Percentiles rank a stretch among this genome's conserved stretches.
Evolutionary conservation across 805 yeast genomes (phyloP).

Genomic region (Saturnispora gosingensis): DNA sequence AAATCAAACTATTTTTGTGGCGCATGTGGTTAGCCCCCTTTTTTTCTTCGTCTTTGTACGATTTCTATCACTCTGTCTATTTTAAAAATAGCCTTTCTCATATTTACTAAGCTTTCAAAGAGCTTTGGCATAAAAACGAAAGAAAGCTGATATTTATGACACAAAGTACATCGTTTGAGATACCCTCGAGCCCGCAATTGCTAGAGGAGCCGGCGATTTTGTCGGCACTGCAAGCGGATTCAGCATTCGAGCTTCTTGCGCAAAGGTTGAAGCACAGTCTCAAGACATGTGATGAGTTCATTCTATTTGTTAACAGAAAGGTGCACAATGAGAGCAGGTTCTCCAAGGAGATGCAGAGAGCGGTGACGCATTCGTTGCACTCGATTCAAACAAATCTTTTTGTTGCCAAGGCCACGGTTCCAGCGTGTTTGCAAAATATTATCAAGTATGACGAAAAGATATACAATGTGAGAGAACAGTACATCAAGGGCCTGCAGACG

Average conservation of each 20-base stretch:
- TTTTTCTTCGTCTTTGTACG: neutral
- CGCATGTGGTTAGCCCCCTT: neutral
- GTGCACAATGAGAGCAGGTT: slow-evolving; percentile 74
- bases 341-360: slow-evolving; percentile 62
- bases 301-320: slow-evolving; percentile 68
- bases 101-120: too few relatives aligned
- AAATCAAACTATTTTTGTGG: neutral
- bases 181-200: slow-evolving; percentile 5
- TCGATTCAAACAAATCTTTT: slow-evolving; percentile 34
- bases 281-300: slow-evolving; percentile 75
- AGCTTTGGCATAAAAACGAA: too few relatives aligned
- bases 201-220: slow-evolving; percentile 5
- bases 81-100: neutral
- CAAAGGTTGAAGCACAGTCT: slow-evolving; percentile 70
- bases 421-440: slow-evolving; percentile 54
- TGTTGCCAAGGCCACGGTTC: slow-evolving; percentile 39
- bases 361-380: slow-evolving; percentile 38
- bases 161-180: slow-evolving; percentile 2
- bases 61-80: too few relatives aligned
- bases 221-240: slow-evolving; percentile 38
- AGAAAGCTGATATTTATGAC: neutral
- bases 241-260: slow-evolving; percentile 65
- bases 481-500: slow-evolving; percentile 66
- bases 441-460: slow-evolving; percentile 68
- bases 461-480: slow-evolving; percentile 61